phyloP scores from a whole-genome alignment of 768 basidiomycete species.

The Saitozyma podzolica region DNA sequence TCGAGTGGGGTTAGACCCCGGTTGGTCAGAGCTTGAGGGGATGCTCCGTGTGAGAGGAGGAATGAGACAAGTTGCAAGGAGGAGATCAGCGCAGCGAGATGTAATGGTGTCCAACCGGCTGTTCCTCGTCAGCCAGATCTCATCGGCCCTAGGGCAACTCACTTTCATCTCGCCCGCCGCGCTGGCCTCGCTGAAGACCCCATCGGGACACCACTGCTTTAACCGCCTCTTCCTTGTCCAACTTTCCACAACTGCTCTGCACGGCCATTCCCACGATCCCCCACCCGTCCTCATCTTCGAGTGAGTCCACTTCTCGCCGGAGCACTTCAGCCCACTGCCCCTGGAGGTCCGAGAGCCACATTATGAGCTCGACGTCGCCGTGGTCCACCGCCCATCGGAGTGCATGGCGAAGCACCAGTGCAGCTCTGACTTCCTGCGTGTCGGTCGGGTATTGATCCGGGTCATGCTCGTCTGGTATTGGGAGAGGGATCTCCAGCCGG shows the following conservation, averaged over 20 bases:
- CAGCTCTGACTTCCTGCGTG: conserved; percentile 14
- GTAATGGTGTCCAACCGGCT: conserved; percentile 95
- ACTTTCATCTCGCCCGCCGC: conserved; percentile 59
- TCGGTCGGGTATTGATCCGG: background rate
- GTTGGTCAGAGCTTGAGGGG: conserved; percentile 72
- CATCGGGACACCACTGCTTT: conserved; percentile 65
- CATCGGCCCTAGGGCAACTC: conserved; percentile 50
- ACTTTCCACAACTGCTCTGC: conserved; percentile 68
- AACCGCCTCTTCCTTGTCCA: conserved; percentile 89
- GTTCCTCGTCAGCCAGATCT: conserved; percentile 53
- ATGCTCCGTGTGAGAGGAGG: conserved; percentile 88
- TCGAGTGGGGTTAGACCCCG: conserved; percentile 83
- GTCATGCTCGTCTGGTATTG: background rate
- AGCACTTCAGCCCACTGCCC: conserved; percentile 37
- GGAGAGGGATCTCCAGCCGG: background rate
- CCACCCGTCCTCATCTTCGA: conserved; percentile 82
- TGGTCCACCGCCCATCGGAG: conserved; percentile 35
- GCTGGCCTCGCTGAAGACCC: conserved; percentile 34
- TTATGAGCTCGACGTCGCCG: conserved; percentile 34
- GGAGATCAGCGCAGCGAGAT: conserved; percentile 82
- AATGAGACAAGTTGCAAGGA: conserved; percentile 89
- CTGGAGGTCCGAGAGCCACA: conserved; percentile 35
- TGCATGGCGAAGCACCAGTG: conserved; percentile 35
- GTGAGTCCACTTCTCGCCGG: conserved; percentile 42
- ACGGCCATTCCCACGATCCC: conserved; percentile 55